Conservation (phyloP, 108 stramenopile genomes). For the Nitzschia palea region DNA sequence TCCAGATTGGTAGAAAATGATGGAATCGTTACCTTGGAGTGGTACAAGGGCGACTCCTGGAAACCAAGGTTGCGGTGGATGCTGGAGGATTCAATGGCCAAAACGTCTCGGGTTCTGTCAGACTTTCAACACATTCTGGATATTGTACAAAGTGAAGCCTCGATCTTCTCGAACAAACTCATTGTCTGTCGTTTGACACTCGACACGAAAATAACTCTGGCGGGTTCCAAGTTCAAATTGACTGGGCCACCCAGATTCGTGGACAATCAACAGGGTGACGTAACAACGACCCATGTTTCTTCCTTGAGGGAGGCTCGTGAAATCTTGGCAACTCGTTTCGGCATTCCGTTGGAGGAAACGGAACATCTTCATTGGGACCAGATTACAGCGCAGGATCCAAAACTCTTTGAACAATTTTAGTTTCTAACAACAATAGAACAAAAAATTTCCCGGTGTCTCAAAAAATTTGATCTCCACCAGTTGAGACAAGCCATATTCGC, state of each 20-base stretch:
- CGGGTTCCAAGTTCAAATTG: constrained; percentile 23
- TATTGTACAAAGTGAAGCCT: background rate
- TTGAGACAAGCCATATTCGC: background rate
- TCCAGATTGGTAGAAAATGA: constrained; percentile 15
- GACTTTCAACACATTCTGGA: constrained; percentile 8
- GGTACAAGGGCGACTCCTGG: constrained; percentile 28
- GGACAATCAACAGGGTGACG: background rate
- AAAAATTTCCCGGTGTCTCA: background rate
- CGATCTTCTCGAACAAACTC: constrained; percentile 23
- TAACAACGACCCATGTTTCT: background rate
- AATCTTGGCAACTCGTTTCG: constrained; percentile 18
- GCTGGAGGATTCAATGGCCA: background rate
- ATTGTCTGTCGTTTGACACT: constrained; percentile 28
- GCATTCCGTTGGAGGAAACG: constrained; percentile 16
- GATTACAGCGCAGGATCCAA: background rate
- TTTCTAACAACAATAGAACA: background rate
- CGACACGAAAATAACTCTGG: constrained; percentile 22
- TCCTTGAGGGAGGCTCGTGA: constrained; percentile 5
- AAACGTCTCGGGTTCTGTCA: background rate
- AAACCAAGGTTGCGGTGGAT: constrained; percentile 31
- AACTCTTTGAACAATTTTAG: background rate
- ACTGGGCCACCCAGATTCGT: constrained; percentile 25
- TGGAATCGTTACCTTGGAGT: constrained; percentile 14
- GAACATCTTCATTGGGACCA: background rate
- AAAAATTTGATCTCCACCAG: background rate